Evolutionary conservation across 345 rosid species (phyloP).

Genomic region (Corymbia maculata): DNA sequence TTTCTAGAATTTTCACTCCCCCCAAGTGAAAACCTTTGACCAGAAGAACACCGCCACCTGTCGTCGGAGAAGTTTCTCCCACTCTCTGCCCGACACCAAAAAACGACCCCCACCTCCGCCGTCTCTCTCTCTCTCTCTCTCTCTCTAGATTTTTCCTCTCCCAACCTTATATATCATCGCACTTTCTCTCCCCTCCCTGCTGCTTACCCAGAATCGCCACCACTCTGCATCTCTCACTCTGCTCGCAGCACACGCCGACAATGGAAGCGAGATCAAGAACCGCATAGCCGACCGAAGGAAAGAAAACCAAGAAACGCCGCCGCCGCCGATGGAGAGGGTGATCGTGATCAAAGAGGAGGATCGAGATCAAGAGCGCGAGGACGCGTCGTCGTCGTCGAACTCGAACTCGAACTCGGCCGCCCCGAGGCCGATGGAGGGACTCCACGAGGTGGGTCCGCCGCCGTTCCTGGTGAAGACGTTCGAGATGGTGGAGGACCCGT

Average conservation of each 20-base stretch:
- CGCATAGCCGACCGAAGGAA: not conserved
- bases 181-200: not conserved
- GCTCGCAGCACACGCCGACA: not conserved
- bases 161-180: not conserved
- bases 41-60: not conserved
- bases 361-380: not conserved
- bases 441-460: slow-evolving; percentile 66
- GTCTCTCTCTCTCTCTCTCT: not conserved
- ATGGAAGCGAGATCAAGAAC: not conserved
- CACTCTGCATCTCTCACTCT: not conserved
- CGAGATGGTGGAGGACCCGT: slow-evolving; percentile 67
- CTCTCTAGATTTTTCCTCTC: not conserved
- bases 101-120: not conserved
- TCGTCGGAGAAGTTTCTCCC: not conserved
- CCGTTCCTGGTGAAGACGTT: slow-evolving; percentile 64
- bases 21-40: not conserved
- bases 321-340: not conserved
- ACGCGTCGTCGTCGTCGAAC: not conserved
- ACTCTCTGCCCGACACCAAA: not conserved
- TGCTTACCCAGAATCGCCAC: too few species aligned
- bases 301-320: not conserved
- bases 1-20: not conserved
- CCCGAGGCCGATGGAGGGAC: slow-evolving; percentile 53
- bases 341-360: not conserved
- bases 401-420: slow-evolving; percentile 17